phyloP scores from a whole-genome alignment of 768 basidiomycete species.

The Phlebiopsis gigantea region DNA sequence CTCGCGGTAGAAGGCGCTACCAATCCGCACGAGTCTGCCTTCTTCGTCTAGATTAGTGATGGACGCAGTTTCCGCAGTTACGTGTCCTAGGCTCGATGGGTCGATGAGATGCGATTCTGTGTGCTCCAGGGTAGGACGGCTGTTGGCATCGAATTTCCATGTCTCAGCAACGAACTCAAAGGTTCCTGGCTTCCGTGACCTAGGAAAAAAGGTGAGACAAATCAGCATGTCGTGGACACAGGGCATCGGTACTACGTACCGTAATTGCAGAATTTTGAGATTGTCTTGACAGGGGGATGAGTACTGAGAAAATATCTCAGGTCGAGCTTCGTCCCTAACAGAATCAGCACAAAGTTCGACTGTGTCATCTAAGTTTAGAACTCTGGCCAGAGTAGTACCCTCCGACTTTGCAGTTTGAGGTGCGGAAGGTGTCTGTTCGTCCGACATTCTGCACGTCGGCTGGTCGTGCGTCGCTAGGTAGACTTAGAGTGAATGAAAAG shows the following conservation, averaged over 20 bases:
- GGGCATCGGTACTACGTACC: no score
- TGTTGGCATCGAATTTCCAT: background rate
- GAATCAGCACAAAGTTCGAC: background rate
- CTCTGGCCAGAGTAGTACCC: background rate
- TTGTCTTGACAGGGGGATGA: background rate
- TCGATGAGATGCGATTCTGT: background rate
- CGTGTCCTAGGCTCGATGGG: background rate
- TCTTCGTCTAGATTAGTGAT: background rate
- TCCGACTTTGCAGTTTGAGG: background rate
- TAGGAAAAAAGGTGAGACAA: background rate
- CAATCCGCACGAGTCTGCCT: background rate
- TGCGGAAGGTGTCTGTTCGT: background rate
- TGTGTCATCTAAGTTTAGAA: background rate
- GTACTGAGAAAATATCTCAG: background rate
- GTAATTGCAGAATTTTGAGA: background rate
- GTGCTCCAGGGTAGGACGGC: background rate
- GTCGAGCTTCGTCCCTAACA: background rate
- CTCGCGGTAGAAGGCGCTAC: background rate
- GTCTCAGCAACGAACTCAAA: background rate
- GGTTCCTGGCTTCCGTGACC: background rate
- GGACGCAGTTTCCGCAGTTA: background rate
- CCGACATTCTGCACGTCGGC: background rate
- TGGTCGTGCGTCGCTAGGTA: background rate
- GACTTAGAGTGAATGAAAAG: background rate
- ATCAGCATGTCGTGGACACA: background rate